Percentiles rank a stretch among this genome's conserved stretches.
These are phyloP conservation scores for Handroanthus guayacan DNA, from an alignment of 257 asterid genomes.

Conservation along the genomic window DNA sequence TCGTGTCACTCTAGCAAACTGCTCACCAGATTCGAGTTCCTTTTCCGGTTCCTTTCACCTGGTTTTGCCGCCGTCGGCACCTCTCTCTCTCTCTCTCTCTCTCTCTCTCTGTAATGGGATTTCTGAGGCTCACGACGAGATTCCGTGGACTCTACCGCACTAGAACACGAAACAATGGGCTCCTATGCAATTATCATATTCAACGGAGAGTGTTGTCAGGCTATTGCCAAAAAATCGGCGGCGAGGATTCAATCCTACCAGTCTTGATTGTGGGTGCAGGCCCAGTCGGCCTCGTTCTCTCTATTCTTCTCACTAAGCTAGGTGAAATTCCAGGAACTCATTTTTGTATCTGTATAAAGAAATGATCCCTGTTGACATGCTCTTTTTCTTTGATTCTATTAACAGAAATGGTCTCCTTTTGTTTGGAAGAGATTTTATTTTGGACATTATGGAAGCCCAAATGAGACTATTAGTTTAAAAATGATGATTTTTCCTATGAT, in stretches of 20 bases:
- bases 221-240: constrained; percentile 28
- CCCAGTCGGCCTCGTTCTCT: constrained; percentile 91
- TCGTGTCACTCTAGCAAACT: not conserved
- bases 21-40: not conserved
- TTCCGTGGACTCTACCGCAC: constrained; percentile 40
- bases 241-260: constrained; percentile 57
- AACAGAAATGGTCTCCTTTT: not conserved
- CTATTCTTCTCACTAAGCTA: constrained; percentile 79
- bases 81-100: not conserved
- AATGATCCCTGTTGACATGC: not conserved
- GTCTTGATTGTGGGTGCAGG: constrained; percentile 97
- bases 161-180: constrained; percentile 28
- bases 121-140: constrained; percentile 45
- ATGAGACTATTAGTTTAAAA: not conserved
- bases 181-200: constrained; percentile 27
- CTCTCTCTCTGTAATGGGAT: constrained; percentile 46
- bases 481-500: not conserved
- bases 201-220: constrained; percentile 54
- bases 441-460: not conserved
- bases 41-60: not conserved
- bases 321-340: constrained; percentile 45
- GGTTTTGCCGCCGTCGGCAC: constrained; percentile 23
- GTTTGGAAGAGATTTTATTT: not conserved
- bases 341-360: not conserved
- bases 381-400: not conserved